Conservation (phyloP, 306 rosid genomes). For the Medicago arabica region DNA sequence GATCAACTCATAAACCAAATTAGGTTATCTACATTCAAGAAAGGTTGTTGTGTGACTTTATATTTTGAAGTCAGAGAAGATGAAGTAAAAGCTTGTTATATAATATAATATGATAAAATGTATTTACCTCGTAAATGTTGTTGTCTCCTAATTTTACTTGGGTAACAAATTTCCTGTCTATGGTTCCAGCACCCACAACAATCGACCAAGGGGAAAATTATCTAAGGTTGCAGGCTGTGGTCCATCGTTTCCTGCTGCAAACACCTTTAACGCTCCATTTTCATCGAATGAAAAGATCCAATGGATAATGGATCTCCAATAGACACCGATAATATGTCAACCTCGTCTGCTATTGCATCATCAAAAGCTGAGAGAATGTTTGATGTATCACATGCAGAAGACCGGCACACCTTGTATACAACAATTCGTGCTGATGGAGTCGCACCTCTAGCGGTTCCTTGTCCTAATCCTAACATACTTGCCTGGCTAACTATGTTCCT, state of each 20-base stretch:
- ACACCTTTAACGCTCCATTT: slow-evolving; percentile 1
- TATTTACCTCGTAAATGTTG: no score
- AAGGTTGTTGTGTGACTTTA: no score
- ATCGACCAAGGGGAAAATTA: slow-evolving; percentile 51
- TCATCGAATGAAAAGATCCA: slow-evolving; percentile 59
- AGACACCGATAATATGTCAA: slow-evolving; percentile 56
- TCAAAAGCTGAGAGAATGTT: slow-evolving; percentile 39
- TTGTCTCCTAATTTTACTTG: no score
- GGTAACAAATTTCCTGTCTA: no score
- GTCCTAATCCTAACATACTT: not conserved
- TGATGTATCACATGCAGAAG: not conserved
- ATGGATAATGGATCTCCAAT: slow-evolving; percentile 36
- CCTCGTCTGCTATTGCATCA: slow-evolving; percentile 59
- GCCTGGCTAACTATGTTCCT: not conserved
- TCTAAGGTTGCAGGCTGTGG: slow-evolving; percentile 24
- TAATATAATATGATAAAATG: no score
- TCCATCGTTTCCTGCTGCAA: slow-evolving; percentile 48
- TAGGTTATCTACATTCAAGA: no score
- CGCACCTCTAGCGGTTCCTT: slow-evolving; percentile 30
- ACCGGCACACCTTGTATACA: not conserved
- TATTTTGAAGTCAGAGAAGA: no score
- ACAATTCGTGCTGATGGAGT: not conserved
- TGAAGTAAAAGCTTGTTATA: no score
- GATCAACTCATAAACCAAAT: no score
- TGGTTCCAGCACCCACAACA: no score